Evolutionary conservation across 2,329 filamentous ascomycete genomes (phyloP).

Genomic region (Xylaria sp.): DNA sequence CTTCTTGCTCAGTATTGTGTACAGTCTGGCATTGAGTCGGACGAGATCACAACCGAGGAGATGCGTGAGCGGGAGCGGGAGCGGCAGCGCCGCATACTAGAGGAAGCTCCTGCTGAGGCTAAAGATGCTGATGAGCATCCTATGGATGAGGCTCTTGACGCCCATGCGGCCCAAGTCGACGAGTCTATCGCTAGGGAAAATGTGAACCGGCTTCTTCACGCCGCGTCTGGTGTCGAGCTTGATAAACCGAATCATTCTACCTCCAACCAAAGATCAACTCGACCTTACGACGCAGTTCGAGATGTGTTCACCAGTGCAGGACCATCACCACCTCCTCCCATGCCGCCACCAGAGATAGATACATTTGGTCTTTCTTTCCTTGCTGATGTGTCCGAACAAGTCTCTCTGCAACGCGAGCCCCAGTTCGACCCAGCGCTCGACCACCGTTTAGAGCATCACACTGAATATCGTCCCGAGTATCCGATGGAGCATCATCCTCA

Average conservation of each 20-base stretch:
- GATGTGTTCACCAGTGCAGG: constrained; percentile 49
- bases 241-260: constrained; percentile 23
- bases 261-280: constrained; percentile 37
- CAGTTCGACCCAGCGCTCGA: constrained; percentile 23
- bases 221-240: constrained; percentile 33
- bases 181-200: constrained; percentile 21
- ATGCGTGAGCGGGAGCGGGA: constrained; percentile 41
- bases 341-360: constrained; percentile 31
- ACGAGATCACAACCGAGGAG: constrained; percentile 40
- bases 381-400: constrained; percentile 40
- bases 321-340: constrained; percentile 33
- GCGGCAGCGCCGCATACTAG: constrained; percentile 32
- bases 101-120: constrained; percentile 25
- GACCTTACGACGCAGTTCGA: constrained; percentile 52
- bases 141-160: background rate
- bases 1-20: constrained; percentile 34
- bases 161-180: background rate
- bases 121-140: constrained; percentile 25
- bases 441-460: constrained; percentile 21
- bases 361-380: constrained; percentile 40
- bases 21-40: constrained; percentile 31
- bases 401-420: constrained; percentile 21
- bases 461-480: constrained; percentile 23
- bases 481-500: constrained; percentile 19
- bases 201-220: constrained; percentile 29